Evolutionary conservation across 441 rosid genomes (phyloP), one percentile per base, ranked within the genome.

Genomic region (Adansonia gregorii): DNA sequence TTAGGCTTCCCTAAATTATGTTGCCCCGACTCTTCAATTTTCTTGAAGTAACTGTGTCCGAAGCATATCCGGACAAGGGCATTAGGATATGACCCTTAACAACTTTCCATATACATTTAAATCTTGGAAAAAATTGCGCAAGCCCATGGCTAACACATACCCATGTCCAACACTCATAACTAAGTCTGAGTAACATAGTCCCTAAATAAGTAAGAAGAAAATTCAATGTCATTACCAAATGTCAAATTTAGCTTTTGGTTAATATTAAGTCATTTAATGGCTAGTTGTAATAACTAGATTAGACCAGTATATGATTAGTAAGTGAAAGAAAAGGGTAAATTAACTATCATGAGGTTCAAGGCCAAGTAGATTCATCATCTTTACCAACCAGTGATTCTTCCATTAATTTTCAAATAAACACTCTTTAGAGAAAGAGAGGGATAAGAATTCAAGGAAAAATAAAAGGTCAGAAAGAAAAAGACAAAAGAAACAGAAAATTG

Each of bases 221-320:
- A 10, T 41, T 8, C 10, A 35, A 31, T 64, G 6, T 15, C 39
- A 24, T n/a, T 17, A 66, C 22, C 68, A 35, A 64, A 67, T 19
- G n/a, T 67, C 54, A 43, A 12, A 67, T 45, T 67, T 45, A 67
- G 31, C 72, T 67, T 67, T 67, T 19, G 15, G 19, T 31, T 17
- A 67, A 43, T 43, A 10, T 46, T 67, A 67, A 43, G 19, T 43
- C 54, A 67, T 43, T 67, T 14, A 43, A 10, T 41, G 51, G 14
- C 19, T 43, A 67, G 10, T 9, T 19, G 2, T 17, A 9, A 8
- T 41, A 67, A 9, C 45, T 8, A 65, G 17, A 15, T 65, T 65
- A 6, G 20, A 35, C 15, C 19, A 39, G 0, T 6, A 31, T 6
- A 64, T 64, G 68, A 65, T 60, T 60, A 11, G 65, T 60, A 59